Percentiles rank a stretch among this genome's conserved stretches.
These are phyloP conservation scores for Hericium coralloides DNA, from an alignment of 768 basidiomycete species.

Conservation along the genomic window DNA sequence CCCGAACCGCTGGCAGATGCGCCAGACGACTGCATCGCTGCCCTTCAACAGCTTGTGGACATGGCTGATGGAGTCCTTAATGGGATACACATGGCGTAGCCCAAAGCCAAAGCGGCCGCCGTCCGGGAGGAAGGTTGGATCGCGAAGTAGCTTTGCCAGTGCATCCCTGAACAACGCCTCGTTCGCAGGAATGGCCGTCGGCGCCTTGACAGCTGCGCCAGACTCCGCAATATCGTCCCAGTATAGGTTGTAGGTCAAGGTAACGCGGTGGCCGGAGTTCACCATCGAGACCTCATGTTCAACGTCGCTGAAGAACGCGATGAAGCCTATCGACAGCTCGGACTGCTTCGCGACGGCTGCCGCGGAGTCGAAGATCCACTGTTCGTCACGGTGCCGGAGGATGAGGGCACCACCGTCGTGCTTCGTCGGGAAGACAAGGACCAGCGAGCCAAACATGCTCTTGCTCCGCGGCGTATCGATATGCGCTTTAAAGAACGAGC, in stretches of 20 bases:
- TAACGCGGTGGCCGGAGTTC: conserved; percentile 32
- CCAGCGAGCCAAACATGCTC: conserved; percentile 43
- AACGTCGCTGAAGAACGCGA: conserved; percentile 35
- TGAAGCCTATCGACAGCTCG: conserved; percentile 23
- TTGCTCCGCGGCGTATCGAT: conserved; percentile 36
- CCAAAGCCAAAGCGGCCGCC: conserved; percentile 35
- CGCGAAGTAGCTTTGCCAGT: not conserved
- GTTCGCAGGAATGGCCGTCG: not conserved
- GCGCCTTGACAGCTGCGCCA: not conserved
- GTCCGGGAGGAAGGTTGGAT: conserved; percentile 26
- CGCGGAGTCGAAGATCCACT: conserved; percentile 31
- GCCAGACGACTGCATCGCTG: not conserved
- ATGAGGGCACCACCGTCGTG: conserved; percentile 36
- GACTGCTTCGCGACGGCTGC: conserved; percentile 10
- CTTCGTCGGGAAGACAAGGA: conserved; percentile 36
- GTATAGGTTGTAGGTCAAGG: conserved; percentile 37
- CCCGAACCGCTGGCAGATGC: not conserved
- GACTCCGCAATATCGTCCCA: conserved; percentile 3
- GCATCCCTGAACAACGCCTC: not conserved
- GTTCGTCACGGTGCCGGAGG: conserved; percentile 25
- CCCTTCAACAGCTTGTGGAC: conserved; percentile 2
- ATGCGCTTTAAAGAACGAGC: conserved; percentile 40
- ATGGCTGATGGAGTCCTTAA: conserved; percentile 6
- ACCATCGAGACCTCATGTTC: conserved; percentile 38
- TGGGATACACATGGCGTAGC: conserved; percentile 28